Evolutionary conservation across 192 early-diverging fungal species (phyloP), one percentile per base, ranked within the genome.

Genomic region (Backusella tarrabulga): DNA sequence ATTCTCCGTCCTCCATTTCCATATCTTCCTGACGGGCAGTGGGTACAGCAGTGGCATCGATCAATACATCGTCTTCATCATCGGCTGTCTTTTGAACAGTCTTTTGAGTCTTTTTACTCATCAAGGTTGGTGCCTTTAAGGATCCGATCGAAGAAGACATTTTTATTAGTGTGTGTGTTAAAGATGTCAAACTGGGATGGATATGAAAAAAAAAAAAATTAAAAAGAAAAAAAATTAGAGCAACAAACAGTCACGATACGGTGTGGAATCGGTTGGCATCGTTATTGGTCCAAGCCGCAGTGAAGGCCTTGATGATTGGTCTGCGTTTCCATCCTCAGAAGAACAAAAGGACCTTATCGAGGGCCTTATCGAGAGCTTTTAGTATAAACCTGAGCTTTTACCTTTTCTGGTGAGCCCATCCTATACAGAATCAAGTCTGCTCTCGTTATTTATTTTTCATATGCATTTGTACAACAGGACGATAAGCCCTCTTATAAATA

Each of bases 21-120:
- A 77, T 68, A 34, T 82, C 78, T n/a, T 80, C 83, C 38, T 79
- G 75, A 56, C 78, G 81, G 40, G 38, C 38, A 40, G 78, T 78
- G 68, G 87, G 79, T 32, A 91, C 76, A 78, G 87, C 86, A 72
- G 87, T 87, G 41, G 92, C 79, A 32, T 87, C 88, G 74, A 93
- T 91, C 56, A 93, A 70, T 19, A 93, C 87, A 82, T 91, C 90
- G 41, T 87, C 81, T 35, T 87, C 91, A n/a, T 87, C 88, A n/a
- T 84, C 86, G 42, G 85, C 82, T 23, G 71, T 42, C 36, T 76
- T 68, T 44, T 75, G 78, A 54, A 54, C 38, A 68, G 60, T 54
- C 34, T 68, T 79, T 72, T 76, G 68, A 54, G 74, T 77, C 70
- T 79, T 79, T 52, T 79, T 83, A 52, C 72, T 79, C n/a, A 79